These are phyloP conservation scores for Eucalyptus marginata DNA, from an alignment of 345 rosid genomes.

Conservation along the genomic window DNA sequence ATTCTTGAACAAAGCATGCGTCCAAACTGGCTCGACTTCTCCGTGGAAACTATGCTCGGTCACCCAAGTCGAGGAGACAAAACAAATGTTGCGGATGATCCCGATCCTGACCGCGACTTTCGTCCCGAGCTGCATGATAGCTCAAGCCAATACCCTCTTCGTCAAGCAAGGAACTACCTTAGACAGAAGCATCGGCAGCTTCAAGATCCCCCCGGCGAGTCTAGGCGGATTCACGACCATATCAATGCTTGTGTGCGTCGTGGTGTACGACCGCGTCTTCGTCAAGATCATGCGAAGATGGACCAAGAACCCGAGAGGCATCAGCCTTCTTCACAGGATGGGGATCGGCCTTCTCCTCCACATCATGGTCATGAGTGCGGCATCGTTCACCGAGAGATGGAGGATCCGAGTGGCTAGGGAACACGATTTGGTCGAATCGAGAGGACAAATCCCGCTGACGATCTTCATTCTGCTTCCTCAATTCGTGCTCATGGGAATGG, in stretches of 20 bases:
- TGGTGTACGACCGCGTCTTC: constrained; percentile 48
- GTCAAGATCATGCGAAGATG: constrained; percentile 19
- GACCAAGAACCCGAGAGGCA: constrained; percentile 70
- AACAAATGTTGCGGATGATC: constrained; percentile 84
- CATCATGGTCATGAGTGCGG: constrained; percentile 46
- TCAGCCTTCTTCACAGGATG: constrained; percentile 70
- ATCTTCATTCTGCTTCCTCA: constrained; percentile 75
- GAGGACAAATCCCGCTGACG: constrained; percentile 38
- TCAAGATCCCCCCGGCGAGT: constrained; percentile 65
- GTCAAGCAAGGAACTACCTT: constrained; percentile 93
- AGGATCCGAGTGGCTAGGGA: constrained; percentile 43
- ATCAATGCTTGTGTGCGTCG: constrained; percentile 47
- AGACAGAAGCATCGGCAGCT: constrained; percentile 37
- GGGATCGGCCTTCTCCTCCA: constrained; percentile 54
- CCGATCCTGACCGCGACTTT: constrained; percentile 61
- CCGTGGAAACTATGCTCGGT: constrained; percentile 60
- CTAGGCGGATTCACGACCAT: constrained; percentile 46
- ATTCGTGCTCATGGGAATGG: constrained; percentile 65
- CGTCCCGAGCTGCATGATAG: constrained; percentile 71
- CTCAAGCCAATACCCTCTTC: constrained; percentile 70
- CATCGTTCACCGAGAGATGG: constrained; percentile 38
- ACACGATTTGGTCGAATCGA: constrained; percentile 35
- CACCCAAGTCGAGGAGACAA: constrained; percentile 91
- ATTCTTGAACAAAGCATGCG: constrained; percentile 58
- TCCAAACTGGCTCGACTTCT: constrained; percentile 32